Evolutionary conservation across 2,329 filamentous ascomycete species (phyloP).

Genomic region (Ceratocystis smalleyi): DNA sequence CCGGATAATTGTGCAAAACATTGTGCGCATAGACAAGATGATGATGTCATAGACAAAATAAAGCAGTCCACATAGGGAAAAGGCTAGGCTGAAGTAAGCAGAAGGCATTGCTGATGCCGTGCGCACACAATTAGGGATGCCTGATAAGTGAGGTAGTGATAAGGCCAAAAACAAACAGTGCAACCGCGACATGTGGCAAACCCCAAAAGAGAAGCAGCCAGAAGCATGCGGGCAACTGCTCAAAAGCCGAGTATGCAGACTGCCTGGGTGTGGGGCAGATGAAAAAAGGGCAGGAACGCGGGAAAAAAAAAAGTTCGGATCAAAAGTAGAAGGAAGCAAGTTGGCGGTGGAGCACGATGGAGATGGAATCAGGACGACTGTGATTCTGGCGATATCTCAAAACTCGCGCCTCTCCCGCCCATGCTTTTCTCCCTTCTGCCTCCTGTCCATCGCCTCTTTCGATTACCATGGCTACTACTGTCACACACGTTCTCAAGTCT

Average conservation of each 20-base stretch:
- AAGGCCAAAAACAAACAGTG: neutral
- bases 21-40: neutral
- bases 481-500: neutral
- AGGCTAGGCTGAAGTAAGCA: neutral
- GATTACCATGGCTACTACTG: neutral
- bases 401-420: neutral
- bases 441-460: neutral
- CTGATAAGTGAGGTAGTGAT: neutral
- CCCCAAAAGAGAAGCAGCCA: neutral
- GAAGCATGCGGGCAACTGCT: neutral
- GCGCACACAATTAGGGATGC: neutral
- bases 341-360: neutral
- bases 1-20: neutral
- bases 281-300: neutral
- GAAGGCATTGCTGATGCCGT: neutral
- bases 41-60: neutral
- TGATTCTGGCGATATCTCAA: neutral
- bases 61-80: neutral
- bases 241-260: neutral
- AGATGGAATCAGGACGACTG: neutral
- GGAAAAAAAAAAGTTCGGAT: neutral
- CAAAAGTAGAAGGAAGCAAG: neutral
- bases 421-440: neutral
- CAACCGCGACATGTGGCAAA: neutral
- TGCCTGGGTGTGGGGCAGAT: neutral